Percentiles rank a stretch among this genome's conserved stretches.
Conservation (phyloP, 768 basidiomycete species). For the Termitomyces sp. region DNA sequence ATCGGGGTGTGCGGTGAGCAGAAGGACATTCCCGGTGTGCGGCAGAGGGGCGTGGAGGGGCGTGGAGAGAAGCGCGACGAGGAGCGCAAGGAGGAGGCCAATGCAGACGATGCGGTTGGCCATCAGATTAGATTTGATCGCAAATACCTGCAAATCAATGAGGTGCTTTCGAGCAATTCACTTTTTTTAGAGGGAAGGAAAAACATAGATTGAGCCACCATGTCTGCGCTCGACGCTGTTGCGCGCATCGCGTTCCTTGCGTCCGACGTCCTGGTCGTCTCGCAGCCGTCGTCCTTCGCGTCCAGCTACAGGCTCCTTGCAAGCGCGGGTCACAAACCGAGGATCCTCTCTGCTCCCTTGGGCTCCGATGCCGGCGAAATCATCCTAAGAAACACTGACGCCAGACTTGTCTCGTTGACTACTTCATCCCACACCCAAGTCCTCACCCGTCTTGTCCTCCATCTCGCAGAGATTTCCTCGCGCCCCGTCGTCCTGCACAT, state of each 20-base stretch:
- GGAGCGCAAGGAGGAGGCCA: constrained; percentile 23
- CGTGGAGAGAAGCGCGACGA: constrained; percentile 25
- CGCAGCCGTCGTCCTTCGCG: constrained; percentile 45
- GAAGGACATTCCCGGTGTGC: constrained; percentile 33
- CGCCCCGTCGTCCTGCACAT: constrained; percentile 70
- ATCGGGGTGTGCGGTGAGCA: constrained; percentile 92
- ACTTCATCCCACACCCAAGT: constrained; percentile 44
- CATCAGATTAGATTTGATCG: constrained; percentile 8
- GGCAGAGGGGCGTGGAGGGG: constrained; percentile 20
- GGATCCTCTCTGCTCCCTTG: constrained; percentile 45
- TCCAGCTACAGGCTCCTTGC: constrained; percentile 31
- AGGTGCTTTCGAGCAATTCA: constrained; percentile 32
- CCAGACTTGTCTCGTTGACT: constrained; percentile 56
- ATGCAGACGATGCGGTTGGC: constrained; percentile 14
- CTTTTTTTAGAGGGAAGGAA: not conserved
- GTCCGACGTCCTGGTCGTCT: constrained; percentile 62
- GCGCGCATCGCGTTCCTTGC: constrained; percentile 68
- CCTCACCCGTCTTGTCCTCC: constrained; percentile 56
- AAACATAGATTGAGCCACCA: constrained; percentile 9
- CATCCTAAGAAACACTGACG: constrained; percentile 41
- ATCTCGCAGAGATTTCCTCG: constrained; percentile 62
- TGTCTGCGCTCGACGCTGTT: constrained; percentile 33
- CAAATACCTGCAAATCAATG: constrained; percentile 36
- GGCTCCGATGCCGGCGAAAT: constrained; percentile 63
- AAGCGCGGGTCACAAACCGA: constrained; percentile 31